A percentile compares a stretch with the other conserved stretches of the same genome.
Evolutionary conservation across 2,329 filamentous ascomycete species (phyloP).

Genomic region (Colletotrichum karsti): DNA sequence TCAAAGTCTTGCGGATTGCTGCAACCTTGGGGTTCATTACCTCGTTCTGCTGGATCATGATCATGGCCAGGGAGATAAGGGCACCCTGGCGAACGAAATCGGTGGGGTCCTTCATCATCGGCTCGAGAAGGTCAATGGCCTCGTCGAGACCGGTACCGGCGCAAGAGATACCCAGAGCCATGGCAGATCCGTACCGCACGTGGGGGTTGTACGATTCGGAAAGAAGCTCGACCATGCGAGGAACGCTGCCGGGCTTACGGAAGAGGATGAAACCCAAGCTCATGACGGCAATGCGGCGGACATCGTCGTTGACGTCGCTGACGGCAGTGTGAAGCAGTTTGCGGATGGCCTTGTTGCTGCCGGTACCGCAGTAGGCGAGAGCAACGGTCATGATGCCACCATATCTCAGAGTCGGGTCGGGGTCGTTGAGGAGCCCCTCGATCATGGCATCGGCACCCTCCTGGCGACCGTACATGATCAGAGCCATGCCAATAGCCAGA

Average conservation of each 20-base stretch:
- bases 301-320: conserved; percentile 97
- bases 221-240: conserved; percentile 97
- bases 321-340: conserved; percentile 96
- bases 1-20: conserved; percentile 88
- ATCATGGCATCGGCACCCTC: conserved; percentile 95
- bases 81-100: conserved; percentile 98
- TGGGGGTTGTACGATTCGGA: conserved; percentile 99
- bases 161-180: conserved; percentile 98
- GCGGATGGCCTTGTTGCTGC: conserved; percentile 98
- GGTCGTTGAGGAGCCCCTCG: conserved; percentile 90
- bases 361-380: conserved; percentile 94
- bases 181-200: conserved; percentile 95
- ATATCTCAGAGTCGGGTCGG: conserved; percentile 92
- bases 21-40: conserved; percentile 97
- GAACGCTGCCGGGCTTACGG: conserved; percentile 95
- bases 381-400: conserved; percentile 99
- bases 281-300: conserved; percentile 95
- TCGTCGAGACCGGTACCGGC: conserved; percentile 96
- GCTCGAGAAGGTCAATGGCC: conserved; percentile 94
- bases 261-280: conserved; percentile 98
- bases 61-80: conserved; percentile 94
- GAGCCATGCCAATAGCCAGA: conserved; percentile 92
- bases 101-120: conserved; percentile 99
- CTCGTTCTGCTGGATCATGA: conserved; percentile 99
- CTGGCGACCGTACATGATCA: conserved; percentile 98